phyloP scores from a whole-genome alignment of 139 green algal genomes.

The Chara braunii region DNA sequence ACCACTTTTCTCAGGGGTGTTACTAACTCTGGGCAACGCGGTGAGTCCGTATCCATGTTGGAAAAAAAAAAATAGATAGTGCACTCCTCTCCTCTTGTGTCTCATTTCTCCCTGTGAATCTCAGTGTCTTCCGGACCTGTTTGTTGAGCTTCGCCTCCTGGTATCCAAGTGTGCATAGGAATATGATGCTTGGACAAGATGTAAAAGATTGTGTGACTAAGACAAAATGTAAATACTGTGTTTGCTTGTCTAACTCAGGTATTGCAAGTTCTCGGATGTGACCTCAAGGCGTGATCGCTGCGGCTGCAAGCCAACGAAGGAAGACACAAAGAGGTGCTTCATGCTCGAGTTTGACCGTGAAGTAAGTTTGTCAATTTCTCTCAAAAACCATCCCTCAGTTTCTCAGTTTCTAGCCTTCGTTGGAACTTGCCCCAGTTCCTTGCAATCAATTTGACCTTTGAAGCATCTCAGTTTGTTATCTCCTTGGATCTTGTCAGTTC shows the following conservation, averaged over 20 bases:
- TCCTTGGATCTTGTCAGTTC: neutral
- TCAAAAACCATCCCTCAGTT: neutral
- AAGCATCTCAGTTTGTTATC: neutral
- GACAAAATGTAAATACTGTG: too few relatives aligned
- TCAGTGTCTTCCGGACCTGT: too few relatives aligned
- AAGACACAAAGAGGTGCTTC: constrained; percentile 75
- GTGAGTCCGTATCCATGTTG: too few relatives aligned
- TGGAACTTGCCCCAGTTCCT: neutral
- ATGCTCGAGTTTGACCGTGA: constrained; percentile 75
- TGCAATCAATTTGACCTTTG: constrained; percentile 4
- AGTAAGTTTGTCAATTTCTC: neutral
- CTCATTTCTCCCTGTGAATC: too few relatives aligned
- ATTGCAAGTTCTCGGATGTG: constrained; percentile 41
- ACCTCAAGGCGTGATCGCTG: constrained; percentile 58
- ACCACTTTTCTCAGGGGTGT: too few relatives aligned
- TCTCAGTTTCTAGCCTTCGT: neutral
- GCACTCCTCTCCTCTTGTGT: too few relatives aligned
- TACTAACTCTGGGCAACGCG: too few relatives aligned
- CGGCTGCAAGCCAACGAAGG: constrained; percentile 66
- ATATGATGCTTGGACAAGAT: neutral
- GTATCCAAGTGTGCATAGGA: constrained; percentile 37
- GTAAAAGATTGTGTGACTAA: too few relatives aligned
- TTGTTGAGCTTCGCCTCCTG: too few relatives aligned
- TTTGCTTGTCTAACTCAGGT: too few relatives aligned
- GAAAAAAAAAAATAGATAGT: too few relatives aligned